Base-by-base conservation (phyloP, 1,284 basidiomycete species). In the Cutaneotrichosporon dermatis region DNA sequence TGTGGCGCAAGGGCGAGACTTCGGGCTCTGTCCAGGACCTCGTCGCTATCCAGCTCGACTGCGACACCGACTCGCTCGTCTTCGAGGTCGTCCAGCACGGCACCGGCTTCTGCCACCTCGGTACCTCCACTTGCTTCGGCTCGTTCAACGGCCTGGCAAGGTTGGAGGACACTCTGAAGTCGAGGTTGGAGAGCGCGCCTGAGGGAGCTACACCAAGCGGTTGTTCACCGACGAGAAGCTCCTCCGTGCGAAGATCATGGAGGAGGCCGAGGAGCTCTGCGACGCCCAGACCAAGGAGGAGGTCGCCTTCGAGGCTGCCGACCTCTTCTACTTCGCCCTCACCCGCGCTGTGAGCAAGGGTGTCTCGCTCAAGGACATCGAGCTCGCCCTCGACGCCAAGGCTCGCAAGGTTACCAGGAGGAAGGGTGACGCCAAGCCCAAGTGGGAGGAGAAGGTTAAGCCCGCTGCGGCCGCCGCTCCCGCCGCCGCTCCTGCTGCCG, bases 1-100 rank as follows among this genome's bases (percentile, higher is more conserved):
- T 99, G 15, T 99, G 96, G 96, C 83, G 90, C 62, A 99, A 99
- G 77, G 96, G 96, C 33, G 94, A 92, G 78, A 96, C 93, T 0
- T 93, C 90, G 16, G 96, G 96, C 33, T 88, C 94, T 8, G 92
- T 89, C 1, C 96, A 99, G 74, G 85, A 90, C 42, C 84, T 99
- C 56, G 82, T 93, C 15, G 82, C 84, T 66, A 89, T 99, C 66
- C 83, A 86, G 33, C 77, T 88, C 41, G 96, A 99, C 78, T 99
- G 96, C 77, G 96, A 99, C 78, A 84, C 85, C 0, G 96, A 99
- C 77, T 86, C 90, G 43, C 81, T 99, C 57, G 88, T 97, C 75
- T 96, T 96, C 79, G 85, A 86, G 60, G 95, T 99, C 52, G 80
- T 92, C 49, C 96, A 99, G 80, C 86, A 90, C 68, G 91, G 91